These are phyloP conservation scores for Grosmannia clavigera DNA, from an alignment of 2,329 filamentous ascomycete species.

Conservation along the genomic window DNA sequence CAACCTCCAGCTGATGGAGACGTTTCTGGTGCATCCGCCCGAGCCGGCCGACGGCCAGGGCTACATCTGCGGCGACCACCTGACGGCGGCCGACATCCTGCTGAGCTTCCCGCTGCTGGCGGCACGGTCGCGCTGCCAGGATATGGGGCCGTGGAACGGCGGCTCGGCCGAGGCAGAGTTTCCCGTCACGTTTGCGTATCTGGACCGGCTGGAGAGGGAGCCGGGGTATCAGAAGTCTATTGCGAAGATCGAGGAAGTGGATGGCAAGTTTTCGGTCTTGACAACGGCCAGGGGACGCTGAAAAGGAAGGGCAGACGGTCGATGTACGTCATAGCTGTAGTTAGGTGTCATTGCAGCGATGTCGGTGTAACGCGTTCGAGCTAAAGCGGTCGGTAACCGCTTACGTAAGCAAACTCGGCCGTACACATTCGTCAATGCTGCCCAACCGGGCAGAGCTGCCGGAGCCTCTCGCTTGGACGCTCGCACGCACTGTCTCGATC, in stretches of 20 bases:
- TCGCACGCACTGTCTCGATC: too few species aligned
- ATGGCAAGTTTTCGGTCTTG: constrained; percentile 23
- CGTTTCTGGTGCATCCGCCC: constrained; percentile 31
- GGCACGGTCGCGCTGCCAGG: constrained; percentile 25
- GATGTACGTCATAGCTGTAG: background rate
- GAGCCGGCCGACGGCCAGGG: constrained; percentile 20
- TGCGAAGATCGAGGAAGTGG: constrained; percentile 36
- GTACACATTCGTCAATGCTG: too few species aligned
- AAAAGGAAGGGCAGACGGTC: too few species aligned
- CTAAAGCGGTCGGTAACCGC: too few species aligned
- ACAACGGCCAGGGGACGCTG: background rate
- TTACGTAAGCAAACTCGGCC: too few species aligned
- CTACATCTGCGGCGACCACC: constrained; percentile 37
- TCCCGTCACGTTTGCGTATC: constrained; percentile 35
- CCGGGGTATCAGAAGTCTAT: constrained; percentile 35
- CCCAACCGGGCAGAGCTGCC: too few species aligned
- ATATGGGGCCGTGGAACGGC: constrained; percentile 26
- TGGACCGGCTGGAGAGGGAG: constrained; percentile 30
- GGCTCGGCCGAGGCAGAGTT: constrained; percentile 16
- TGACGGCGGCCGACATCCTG: constrained; percentile 36
- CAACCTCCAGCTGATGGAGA: constrained; percentile 37
- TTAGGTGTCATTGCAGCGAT: too few species aligned
- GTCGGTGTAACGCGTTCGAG: too few species aligned
- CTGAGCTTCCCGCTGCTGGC: constrained; percentile 40
- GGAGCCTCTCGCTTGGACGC: too few species aligned